These are phyloP conservation scores for Termitomyces sp. DNA, from an alignment of 768 basidiomycete species.

Conservation along the genomic window DNA sequence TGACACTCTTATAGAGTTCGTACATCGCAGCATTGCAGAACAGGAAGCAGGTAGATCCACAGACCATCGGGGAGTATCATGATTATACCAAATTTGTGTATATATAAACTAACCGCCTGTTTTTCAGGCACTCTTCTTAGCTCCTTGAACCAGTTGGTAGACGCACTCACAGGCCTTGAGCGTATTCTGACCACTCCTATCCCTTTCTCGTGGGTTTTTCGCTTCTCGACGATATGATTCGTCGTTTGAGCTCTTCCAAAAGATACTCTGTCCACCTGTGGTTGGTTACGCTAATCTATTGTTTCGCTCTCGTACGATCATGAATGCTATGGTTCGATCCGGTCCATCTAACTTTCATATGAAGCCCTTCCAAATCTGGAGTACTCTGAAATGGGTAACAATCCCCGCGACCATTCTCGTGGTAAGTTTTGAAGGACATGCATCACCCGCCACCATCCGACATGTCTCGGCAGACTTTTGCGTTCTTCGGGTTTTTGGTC, in stretches of 20 bases:
- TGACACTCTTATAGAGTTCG: slow-evolving; percentile 42
- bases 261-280: slow-evolving; percentile 69
- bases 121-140: slow-evolving; percentile 37
- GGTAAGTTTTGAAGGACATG: slow-evolving; percentile 24
- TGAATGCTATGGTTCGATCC: not conserved
- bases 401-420: slow-evolving; percentile 55
- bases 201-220: slow-evolving; percentile 55
- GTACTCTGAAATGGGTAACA: slow-evolving; percentile 49
- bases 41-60: slow-evolving; percentile 50
- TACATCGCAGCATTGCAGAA: slow-evolving; percentile 56
- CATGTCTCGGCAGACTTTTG: slow-evolving; percentile 39
- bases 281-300: slow-evolving; percentile 57
- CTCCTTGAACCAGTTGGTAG: slow-evolving; percentile 50
- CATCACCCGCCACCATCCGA: not conserved
- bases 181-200: slow-evolving; percentile 73
- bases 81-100: not conserved
- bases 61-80: slow-evolving; percentile 48
- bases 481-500: slow-evolving; percentile 70
- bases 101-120: not conserved
- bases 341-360: not conserved
- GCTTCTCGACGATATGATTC: not conserved
- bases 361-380: slow-evolving; percentile 63
- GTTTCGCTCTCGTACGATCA: slow-evolving; percentile 46
- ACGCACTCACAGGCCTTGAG: slow-evolving; percentile 64
- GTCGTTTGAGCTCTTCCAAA: not conserved